phyloP scores from a whole-genome alignment of 106 monocot genomes.

The Acorus calamus region DNA sequence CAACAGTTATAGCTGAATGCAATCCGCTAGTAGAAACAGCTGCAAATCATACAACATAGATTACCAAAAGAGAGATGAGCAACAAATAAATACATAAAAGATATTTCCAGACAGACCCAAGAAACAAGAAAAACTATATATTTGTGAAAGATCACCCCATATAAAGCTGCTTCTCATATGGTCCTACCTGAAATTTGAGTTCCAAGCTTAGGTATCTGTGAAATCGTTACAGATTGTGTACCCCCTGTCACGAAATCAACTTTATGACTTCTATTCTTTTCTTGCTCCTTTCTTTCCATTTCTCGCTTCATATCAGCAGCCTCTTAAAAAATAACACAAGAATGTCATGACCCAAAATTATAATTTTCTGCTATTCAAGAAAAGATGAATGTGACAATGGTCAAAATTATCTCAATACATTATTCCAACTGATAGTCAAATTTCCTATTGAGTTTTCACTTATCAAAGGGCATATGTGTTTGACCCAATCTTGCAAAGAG shows the following conservation, averaged over 20 bases:
- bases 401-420: too few species aligned
- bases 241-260: conserved; percentile 74
- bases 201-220: conserved; percentile 34
- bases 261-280: conserved; percentile 78
- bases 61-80: neutral
- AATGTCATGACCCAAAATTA: neutral
- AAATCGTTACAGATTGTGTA: conserved; percentile 32
- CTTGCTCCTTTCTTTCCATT: conserved; percentile 80
- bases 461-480: too few species aligned
- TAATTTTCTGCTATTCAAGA: too few species aligned
- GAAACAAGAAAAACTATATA: neutral
- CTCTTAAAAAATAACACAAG: conserved; percentile 30
- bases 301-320: conserved; percentile 91
- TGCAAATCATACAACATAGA: conserved; percentile 17
- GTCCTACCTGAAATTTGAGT: conserved; percentile 35
- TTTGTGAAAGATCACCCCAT: too few species aligned
- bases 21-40: conserved; percentile 19
- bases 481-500: too few species aligned
- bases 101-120: neutral
- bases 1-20: conserved; percentile 13
- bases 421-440: too few species aligned
- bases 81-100: neutral
- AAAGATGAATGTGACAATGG: too few species aligned
- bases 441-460: too few species aligned
- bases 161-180: too few species aligned